phyloP scores from a whole-genome alignment of 1,284 basidiomycete species.

The Austroboletus olivaceoglutinosus region DNA sequence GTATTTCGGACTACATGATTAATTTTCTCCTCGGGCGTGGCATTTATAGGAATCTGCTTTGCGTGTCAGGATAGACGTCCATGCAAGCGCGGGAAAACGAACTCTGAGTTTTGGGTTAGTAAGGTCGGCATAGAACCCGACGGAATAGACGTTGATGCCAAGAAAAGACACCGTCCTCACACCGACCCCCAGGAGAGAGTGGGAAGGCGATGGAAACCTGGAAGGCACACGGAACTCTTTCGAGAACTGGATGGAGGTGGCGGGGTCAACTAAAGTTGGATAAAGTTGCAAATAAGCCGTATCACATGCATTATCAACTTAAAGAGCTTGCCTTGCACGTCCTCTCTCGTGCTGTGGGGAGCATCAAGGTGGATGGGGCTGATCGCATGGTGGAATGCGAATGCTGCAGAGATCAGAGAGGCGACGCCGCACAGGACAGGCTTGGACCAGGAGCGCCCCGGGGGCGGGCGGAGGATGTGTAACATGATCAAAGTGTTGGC shows the following conservation, averaged over 20 bases:
- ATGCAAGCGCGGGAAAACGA: constrained; percentile 16
- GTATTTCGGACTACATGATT: constrained; percentile 64
- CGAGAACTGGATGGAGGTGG: constrained; percentile 71
- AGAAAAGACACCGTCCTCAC: constrained; percentile 86
- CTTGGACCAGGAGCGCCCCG: constrained; percentile 14
- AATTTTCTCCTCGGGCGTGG: constrained; percentile 68
- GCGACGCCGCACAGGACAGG: constrained; percentile 35
- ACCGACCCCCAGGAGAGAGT: constrained; percentile 76
- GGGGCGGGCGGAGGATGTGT: constrained; percentile 7
- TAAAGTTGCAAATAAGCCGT: neutral
- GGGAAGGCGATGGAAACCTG: constrained; percentile 54
- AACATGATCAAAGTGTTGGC: constrained; percentile 16
- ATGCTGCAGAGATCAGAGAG: constrained; percentile 35
- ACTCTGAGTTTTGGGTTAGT: constrained; percentile 59
- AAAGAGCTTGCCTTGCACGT: constrained; percentile 23
- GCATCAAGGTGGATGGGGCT: constrained; percentile 41
- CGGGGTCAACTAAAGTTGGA: constrained; percentile 52
- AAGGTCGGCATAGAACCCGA: constrained; percentile 83
- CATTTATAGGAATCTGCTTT: constrained; percentile 41
- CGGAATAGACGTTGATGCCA: constrained; percentile 79
- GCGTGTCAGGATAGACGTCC: neutral
- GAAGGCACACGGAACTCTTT: constrained; percentile 59
- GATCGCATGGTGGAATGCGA: constrained; percentile 25
- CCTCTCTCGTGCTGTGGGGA: constrained; percentile 13
- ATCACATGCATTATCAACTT: neutral